Conservation (phyloP, 2,329 filamentous ascomycete genomes). For the Plectosphaerella cucumerina region DNA sequence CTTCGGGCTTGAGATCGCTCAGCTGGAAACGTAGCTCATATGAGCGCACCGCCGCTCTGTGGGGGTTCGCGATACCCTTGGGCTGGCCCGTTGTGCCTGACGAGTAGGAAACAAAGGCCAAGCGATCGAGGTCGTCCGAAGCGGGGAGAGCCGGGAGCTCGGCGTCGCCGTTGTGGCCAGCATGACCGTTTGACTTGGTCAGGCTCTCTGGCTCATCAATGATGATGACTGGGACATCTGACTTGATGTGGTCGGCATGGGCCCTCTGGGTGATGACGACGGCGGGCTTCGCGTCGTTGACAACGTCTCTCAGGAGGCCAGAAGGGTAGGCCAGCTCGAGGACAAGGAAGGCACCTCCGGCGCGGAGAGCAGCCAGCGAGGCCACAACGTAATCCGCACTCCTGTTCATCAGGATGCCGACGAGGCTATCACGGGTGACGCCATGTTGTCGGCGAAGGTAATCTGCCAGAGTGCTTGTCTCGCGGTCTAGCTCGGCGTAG, state of each 20-base stretch:
- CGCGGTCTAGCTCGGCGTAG: constrained; percentile 67
- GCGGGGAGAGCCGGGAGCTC: constrained; percentile 48
- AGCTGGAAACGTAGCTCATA: constrained; percentile 69
- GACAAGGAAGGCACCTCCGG: constrained; percentile 76
- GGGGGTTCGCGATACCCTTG: constrained; percentile 80
- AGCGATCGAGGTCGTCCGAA: constrained; percentile 65
- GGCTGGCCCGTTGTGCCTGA: constrained; percentile 74
- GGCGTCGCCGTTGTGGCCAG: constrained; percentile 25
- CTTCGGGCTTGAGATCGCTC: constrained; percentile 65
- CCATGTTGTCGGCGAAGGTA: constrained; percentile 63
- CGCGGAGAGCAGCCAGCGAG: constrained; percentile 71
- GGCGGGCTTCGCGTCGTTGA: constrained; percentile 68
- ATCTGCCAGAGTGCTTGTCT: constrained; percentile 60
- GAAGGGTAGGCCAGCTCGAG: constrained; percentile 76
- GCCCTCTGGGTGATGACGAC: constrained; percentile 66
- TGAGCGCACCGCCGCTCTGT: constrained; percentile 68
- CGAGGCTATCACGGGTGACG: constrained; percentile 68
- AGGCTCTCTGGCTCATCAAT: constrained; percentile 45
- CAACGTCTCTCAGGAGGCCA: constrained; percentile 68
- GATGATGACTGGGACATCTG: constrained; percentile 57
- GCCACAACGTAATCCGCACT: constrained; percentile 78
- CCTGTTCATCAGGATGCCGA: constrained; percentile 71
- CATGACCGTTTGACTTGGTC: constrained; percentile 15
- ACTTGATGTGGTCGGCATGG: constrained; percentile 62
- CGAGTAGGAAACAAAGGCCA: constrained; percentile 79